phyloP scores from a whole-genome alignment of 2,329 filamentous ascomycete species.

The Beauveria bassiana region DNA sequence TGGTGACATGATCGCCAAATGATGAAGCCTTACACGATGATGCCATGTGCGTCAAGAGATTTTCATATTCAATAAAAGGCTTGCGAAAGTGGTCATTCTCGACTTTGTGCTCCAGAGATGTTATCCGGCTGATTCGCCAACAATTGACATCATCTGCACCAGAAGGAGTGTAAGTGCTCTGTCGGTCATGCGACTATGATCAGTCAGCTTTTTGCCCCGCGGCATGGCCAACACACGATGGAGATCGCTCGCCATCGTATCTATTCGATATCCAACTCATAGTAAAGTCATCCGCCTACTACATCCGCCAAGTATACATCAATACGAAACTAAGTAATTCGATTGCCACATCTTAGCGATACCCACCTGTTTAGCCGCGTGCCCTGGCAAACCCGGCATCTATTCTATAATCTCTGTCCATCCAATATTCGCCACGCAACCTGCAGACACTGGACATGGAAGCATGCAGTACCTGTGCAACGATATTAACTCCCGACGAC shows the following conservation, averaged over 20 bases:
- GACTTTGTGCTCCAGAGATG: neutral
- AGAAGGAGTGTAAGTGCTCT: neutral
- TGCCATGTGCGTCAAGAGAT: neutral
- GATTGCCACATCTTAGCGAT: neutral
- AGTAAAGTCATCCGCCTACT: neutral
- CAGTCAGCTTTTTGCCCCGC: slow-evolving; percentile 10
- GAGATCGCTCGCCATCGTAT: neutral
- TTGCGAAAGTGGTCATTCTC: neutral
- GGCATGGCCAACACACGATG: slow-evolving; percentile 4
- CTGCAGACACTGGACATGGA: slow-evolving; percentile 21
- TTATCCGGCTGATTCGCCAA: neutral
- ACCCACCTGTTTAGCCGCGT: neutral
- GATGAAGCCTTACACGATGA: too few species aligned
- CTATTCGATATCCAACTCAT: neutral
- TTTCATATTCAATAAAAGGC: neutral
- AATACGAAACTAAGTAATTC: neutral
- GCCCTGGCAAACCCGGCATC: neutral
- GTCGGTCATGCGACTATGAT: neutral
- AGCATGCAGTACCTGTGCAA: slow-evolving; percentile 65
- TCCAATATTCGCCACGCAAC: neutral
- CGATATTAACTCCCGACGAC: slow-evolving; percentile 42
- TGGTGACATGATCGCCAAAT: too few species aligned
- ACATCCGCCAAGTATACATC: neutral
- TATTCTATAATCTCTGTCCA: too few species aligned
- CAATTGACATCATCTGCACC: neutral